phyloP scores from a whole-genome alignment of 306 rosid genomes.

The Pterocarpus macrocarpus region DNA sequence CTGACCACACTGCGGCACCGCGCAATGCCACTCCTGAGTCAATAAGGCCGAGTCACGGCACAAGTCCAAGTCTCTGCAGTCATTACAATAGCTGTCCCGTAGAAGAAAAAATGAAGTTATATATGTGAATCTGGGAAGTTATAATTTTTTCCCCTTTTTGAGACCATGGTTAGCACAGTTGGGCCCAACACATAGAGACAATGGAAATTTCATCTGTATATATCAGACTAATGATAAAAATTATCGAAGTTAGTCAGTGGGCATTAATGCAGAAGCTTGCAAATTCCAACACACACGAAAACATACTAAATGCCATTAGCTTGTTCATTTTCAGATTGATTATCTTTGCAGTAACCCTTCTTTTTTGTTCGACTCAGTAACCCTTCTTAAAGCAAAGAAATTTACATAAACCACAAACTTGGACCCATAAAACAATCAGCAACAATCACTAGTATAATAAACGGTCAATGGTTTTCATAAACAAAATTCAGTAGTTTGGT shows the following conservation, averaged over 20 bases:
- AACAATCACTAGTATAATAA: not conserved
- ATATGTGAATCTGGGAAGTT: constrained; percentile 26
- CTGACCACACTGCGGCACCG: constrained; percentile 89
- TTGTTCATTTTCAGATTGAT: not conserved
- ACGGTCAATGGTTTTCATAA: not conserved
- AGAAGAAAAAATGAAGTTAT: not conserved
- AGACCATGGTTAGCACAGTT: constrained; percentile 49
- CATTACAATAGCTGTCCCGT: constrained; percentile 79
- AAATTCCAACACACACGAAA: constrained; percentile 12
- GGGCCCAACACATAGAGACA: not conserved
- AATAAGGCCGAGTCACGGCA: constrained; percentile 74
- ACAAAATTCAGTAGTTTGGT: constrained; percentile 7
- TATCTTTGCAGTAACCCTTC: not conserved
- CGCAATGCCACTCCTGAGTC: constrained; percentile 83
- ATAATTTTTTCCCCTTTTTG: not conserved
- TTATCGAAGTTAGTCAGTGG: constrained; percentile 6
- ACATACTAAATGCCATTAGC: not conserved
- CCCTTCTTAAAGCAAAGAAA: constrained; percentile 35
- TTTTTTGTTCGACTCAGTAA: not conserved
- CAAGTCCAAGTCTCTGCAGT: constrained; percentile 89
- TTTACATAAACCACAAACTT: constrained; percentile 2
- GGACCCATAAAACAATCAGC: not conserved
- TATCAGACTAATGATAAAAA: constrained; percentile 5
- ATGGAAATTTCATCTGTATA: not conserved
- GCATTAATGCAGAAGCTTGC: constrained; percentile 3